A percentile compares a stretch with the other conserved stretches of the same genome.
phyloP scores from a whole-genome alignment of 345 rosid genomes.

The Murraya paniculata region DNA sequence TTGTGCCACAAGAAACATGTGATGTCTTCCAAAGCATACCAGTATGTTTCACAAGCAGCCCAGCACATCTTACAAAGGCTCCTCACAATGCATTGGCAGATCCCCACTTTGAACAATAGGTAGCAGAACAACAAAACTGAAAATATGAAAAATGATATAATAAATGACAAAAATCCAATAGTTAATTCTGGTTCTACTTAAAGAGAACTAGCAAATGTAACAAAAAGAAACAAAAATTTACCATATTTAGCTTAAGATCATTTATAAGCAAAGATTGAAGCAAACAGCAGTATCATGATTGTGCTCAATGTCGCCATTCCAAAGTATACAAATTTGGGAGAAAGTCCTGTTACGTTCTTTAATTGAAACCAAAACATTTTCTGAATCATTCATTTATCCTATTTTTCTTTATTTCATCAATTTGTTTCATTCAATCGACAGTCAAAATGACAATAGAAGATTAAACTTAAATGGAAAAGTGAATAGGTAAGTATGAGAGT shows the following conservation, averaged over 20 bases:
- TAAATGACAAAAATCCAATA: neutral
- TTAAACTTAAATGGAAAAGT: neutral
- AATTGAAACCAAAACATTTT: no score
- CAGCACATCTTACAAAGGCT: constrained; percentile 77
- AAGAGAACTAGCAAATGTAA: neutral
- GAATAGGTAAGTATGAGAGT: neutral
- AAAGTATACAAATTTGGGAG: neutral
- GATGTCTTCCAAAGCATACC: constrained; percentile 44
- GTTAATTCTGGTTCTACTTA: neutral
- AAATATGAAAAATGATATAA: constrained; percentile 3
- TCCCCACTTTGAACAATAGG: constrained; percentile 63
- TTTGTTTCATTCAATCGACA: neutral
- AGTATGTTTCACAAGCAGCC: constrained; percentile 55
- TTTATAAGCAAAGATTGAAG: neutral
- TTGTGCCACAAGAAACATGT: constrained; percentile 49
- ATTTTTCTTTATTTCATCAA: neutral
- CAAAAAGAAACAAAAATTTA: neutral
- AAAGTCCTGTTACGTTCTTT: no score
- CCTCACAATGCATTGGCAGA: constrained; percentile 63
- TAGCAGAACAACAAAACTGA: constrained; percentile 69
- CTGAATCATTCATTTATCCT: no score
- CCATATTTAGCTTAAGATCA: neutral
- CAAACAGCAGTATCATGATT: neutral
- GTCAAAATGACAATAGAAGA: no score
- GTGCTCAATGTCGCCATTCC: neutral